These are phyloP conservation scores for Globisporangium spiculum DNA, from an alignment of 352 stramenopile genomes.

Conservation along the genomic window DNA sequence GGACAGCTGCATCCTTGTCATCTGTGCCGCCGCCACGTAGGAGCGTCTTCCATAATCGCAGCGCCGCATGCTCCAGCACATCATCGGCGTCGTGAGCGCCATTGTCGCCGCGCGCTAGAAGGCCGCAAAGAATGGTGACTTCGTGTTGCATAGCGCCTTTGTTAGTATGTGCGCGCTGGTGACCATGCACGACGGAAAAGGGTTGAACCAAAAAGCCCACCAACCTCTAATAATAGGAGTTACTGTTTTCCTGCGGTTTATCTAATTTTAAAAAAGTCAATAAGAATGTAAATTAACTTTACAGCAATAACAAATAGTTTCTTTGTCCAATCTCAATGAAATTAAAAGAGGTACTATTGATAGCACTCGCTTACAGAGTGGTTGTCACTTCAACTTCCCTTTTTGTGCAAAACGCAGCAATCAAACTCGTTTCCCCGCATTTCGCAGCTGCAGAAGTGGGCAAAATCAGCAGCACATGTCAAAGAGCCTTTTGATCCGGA, in stretches of 20 bases:
- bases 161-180: no score
- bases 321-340: not conserved
- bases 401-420: not conserved
- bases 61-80: conserved; percentile 7
- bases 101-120: not conserved
- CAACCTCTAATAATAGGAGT: no score
- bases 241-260: no score
- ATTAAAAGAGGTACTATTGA: not conserved
- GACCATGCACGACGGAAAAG: no score
- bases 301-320: no score
- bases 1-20: not conserved
- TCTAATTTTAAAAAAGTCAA: no score
- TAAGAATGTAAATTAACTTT: no score
- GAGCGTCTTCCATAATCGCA: conserved; percentile 3
- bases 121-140: not conserved
- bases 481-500: not conserved
- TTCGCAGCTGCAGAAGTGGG: no score
- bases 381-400: conserved; percentile 3
- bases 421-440: no score
- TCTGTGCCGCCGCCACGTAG: not conserved
- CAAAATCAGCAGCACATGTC: not conserved
- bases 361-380: not conserved
- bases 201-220: no score
- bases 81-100: not conserved
- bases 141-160: not conserved